Conservation (phyloP, 768 basidiomycete species). For the Lenzites betulinus region DNA sequence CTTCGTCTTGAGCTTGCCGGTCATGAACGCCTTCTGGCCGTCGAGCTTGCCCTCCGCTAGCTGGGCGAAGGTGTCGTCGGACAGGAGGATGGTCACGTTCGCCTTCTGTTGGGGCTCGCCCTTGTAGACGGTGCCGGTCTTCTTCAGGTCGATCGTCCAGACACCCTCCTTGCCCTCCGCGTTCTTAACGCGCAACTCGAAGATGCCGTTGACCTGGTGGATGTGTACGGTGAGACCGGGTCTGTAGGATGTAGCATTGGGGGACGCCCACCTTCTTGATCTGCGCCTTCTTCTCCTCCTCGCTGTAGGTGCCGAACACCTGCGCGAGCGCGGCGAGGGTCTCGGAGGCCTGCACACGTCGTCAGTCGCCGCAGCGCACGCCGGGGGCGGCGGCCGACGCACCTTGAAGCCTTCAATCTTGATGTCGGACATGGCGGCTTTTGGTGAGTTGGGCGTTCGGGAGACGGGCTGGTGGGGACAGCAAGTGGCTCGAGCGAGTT, state of each 20-base stretch:
- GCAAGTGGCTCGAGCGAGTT: background rate
- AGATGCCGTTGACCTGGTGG: constrained; percentile 79
- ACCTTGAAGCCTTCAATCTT: constrained; percentile 79
- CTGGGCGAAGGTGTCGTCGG: constrained; percentile 72
- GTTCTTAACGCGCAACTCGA: constrained; percentile 82
- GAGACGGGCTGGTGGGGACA: background rate
- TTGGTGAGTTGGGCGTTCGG: background rate
- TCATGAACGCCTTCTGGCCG: constrained; percentile 96
- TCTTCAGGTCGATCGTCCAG: constrained; percentile 96
- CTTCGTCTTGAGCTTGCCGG: constrained; percentile 88
- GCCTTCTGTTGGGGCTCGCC: constrained; percentile 71
- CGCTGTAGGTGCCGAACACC: constrained; percentile 54
- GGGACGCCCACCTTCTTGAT: constrained; percentile 66
- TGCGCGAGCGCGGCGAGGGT: constrained; percentile 55
- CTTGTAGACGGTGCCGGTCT: constrained; percentile 73
- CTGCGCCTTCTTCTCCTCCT: constrained; percentile 63
- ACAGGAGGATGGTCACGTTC: constrained; percentile 80
- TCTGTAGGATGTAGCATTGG: background rate
- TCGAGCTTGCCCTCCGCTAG: constrained; percentile 81
- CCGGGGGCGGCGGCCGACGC: background rate
- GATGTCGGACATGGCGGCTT: constrained; percentile 61
- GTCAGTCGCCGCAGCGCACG: background rate
- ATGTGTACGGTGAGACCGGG: background rate
- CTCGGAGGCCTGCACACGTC: constrained; percentile 58
- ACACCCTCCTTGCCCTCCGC: constrained; percentile 64